Evolutionary conservation across 208 protist species (phyloP).

Genomic region (Acanthamoeba quina): DNA sequence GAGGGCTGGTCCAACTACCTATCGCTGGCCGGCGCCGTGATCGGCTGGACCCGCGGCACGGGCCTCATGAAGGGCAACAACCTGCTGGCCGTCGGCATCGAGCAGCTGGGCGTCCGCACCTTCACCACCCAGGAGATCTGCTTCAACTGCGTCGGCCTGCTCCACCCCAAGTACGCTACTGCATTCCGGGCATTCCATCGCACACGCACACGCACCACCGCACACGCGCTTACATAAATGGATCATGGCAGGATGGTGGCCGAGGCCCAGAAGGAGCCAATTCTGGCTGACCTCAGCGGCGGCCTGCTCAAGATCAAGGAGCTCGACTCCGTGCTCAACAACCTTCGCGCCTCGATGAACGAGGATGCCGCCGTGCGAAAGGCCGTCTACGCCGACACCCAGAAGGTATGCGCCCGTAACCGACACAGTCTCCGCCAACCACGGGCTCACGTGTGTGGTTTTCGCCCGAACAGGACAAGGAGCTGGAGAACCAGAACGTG

Average conservation of each 20-base stretch:
- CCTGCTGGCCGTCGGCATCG: constrained; percentile 87
- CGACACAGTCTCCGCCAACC: too few relatives aligned
- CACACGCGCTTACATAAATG: not conserved
- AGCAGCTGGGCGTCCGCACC: constrained; percentile 85
- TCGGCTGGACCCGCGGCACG: constrained; percentile 91
- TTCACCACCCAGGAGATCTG: constrained; percentile 89
- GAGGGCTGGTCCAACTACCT: constrained; percentile 89
- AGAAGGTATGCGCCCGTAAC: not conserved
- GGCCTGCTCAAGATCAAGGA: constrained; percentile 81
- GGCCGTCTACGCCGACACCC: constrained; percentile 60
- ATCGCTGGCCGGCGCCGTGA: constrained; percentile 87
- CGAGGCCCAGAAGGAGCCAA: constrained; percentile 80
- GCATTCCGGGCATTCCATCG: not conserved
- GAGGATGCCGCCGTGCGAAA: constrained; percentile 76
- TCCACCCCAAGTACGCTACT: constrained; percentile 78
- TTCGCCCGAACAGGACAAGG: constrained; percentile 1
- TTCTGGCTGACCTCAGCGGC: constrained; percentile 90
- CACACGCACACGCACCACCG: not conserved
- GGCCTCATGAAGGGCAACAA: constrained; percentile 90
- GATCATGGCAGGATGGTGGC: constrained; percentile 39
- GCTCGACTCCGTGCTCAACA: constrained; percentile 74
- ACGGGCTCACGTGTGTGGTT: too few relatives aligned
- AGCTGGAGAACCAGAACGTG: constrained; percentile 4
- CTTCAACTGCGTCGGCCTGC: constrained; percentile 86
- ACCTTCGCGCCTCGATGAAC: constrained; percentile 72